Evolutionary conservation across 306 rosid genomes (phyloP), one percentile per base, ranked within the genome.

Genomic region (Chamaecrista fasciculata): DNA sequence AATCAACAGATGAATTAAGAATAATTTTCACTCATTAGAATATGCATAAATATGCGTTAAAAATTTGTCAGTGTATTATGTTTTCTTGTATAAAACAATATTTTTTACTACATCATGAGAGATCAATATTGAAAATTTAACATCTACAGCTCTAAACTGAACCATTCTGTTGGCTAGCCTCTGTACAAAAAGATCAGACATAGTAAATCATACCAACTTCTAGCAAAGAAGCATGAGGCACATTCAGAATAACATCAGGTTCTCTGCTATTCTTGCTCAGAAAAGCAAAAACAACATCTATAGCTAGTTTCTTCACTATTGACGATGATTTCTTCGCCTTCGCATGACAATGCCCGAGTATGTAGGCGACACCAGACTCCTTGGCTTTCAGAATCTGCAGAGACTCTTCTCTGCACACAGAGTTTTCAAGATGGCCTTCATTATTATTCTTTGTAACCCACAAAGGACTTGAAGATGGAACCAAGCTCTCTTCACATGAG

Each of bases 191-290:
- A 67, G 56, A 57, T 81, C 74, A 91, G 52, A 91, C 94, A 70
- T 85, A 74, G 74, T 89, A 91, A 28, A 85, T 69, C 96, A 91
- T 91, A 51, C 97, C 97, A 51, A 89, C 94, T 75, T 91, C 96
- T 11, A 91, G 66, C 83, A 85, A 76, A 61, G 91, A 86, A 58
- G 91, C 79, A 37, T 81, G 90, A 70, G 88, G 84, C 42, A 89
- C 87, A 11, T 86, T 86, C 81, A 86, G 53, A 31, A 84, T 67
- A 78, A 71, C 82, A 72, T 85, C 89, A 75, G 82, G 87, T 24
- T 79, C 86, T 61, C 86, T 89, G 50, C 90, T 85, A 60, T 91
- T 91, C 72, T 83, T 86, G 61, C 85, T 86, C 11, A 92, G 78
- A 60, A 92, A 89, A 44, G 86, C 77, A 69, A 70, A 92, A 63